Evolutionary conservation across 192 early-diverging fungal genomes (phyloP).

Genomic region (Jimgerdemannia flammicorona): DNA sequence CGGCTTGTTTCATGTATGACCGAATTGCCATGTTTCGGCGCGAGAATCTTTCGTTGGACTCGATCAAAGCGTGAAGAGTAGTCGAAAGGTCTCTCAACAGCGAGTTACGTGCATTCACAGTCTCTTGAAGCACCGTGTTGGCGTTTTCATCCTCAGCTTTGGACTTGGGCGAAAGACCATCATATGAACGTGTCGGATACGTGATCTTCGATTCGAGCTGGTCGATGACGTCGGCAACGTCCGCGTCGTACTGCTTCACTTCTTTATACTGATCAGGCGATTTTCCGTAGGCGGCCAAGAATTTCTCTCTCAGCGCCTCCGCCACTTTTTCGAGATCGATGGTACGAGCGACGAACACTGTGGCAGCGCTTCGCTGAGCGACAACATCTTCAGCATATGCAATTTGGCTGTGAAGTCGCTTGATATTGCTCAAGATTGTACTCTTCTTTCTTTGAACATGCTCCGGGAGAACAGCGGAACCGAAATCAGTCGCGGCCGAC

Average conservation of each 20-base stretch:
- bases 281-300: conserved; percentile 7
- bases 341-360: conserved; percentile 17
- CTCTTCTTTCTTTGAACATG: not conserved
- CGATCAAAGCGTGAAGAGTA: conserved; percentile 13
- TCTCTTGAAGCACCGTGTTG: conserved; percentile 20
- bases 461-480: not conserved
- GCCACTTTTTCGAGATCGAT: conserved; percentile 10
- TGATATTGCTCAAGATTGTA: not conserved
- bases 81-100: conserved; percentile 14
- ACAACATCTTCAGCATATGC: conserved; percentile 21
- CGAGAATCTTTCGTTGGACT: conserved; percentile 23
- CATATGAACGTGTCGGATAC: conserved; percentile 13
- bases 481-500: not conserved
- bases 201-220: conserved; percentile 6
- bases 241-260: not conserved
- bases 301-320: conserved; percentile 8
- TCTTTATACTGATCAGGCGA: not conserved
- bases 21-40: conserved; percentile 21
- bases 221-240: conserved; percentile 1
- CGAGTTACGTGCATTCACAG: conserved; percentile 12
- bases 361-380: conserved; percentile 10
- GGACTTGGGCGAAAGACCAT: conserved; percentile 3
- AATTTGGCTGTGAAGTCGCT: conserved; percentile 10
- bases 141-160: conserved; percentile 19
- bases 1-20: conserved; percentile 18